Base-by-base conservation (phyloP, 768 basidiomycete genomes). In the Leccinum subgranulosum region DNA sequence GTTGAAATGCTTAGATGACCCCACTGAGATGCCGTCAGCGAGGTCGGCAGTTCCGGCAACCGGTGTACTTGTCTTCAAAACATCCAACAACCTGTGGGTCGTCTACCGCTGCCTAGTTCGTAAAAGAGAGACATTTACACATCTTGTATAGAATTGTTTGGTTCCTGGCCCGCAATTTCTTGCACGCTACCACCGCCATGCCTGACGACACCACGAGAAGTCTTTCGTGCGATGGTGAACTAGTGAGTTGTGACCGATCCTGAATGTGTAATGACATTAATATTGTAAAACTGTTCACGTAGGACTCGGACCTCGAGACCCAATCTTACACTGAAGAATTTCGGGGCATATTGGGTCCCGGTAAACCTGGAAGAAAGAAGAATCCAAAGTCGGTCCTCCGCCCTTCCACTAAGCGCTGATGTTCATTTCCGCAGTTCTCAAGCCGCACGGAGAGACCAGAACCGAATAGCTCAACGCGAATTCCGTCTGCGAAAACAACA, bases 401-500 rank as follows among this genome's bases (percentile, higher is more conserved):
- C 63, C 53, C 43, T 29, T 45, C 34, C 45, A 31, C 46, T 29
- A 12, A 39, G 54, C 61, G 60, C 62, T 64, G 62, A 51, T 61
- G n/a, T 49, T 61, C 17, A 63, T 55, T 27, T 45, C 45, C 55
- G 61, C 54, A 94, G 91, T 75, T 94, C 91, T 21, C 92, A 93
- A 74, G 90, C 91, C 33, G 90, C 92, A 14, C 77, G 91, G 64
- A 83, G 91, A 62, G 91, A 94, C 75, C 91, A 94, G 70, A 94
- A 94, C 68, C 83, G 91, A 53, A 93, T 96, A 53, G 94, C 94
- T 2, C 94, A 96, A 69, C 83, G 94, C 17, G 94, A 97, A 70
- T 97, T 96, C 67, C 84, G 94, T 51, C 76, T 94, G 52, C 79
- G 94, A 65, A 97, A 97, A 70, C 94, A 96, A 67, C 94, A 95